phyloP scores from a whole-genome alignment of 148 eudicot genomes.

The Pouteria glomerata region DNA sequence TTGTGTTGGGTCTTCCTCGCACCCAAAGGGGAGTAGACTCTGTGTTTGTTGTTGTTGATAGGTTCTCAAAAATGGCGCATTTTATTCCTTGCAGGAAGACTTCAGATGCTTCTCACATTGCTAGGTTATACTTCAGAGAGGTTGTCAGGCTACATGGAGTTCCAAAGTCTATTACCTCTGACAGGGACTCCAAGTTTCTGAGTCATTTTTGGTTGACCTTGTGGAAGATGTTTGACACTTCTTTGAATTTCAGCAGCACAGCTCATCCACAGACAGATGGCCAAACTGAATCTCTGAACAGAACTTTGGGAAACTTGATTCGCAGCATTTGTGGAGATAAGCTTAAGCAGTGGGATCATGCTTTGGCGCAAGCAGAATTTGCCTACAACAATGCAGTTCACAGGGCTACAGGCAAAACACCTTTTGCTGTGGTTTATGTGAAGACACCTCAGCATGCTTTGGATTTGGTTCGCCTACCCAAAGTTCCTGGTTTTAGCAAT shows the following conservation, averaged over 20 bases:
- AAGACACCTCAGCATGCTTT: too few relatives aligned
- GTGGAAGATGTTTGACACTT: not conserved
- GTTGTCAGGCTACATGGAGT: not conserved
- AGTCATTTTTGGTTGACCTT: not conserved
- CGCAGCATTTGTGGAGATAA: not conserved
- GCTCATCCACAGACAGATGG: constrained; percentile 11
- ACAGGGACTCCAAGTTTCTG: not conserved
- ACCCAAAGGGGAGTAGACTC: not conserved
- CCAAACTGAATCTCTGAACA: not conserved
- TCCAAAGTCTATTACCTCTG: not conserved
- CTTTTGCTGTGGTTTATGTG: not conserved
- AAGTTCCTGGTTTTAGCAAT: too few relatives aligned
- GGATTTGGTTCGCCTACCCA: too few relatives aligned
- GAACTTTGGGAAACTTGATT: not conserved
- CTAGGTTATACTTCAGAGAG: not conserved
- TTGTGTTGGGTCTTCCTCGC: not conserved
- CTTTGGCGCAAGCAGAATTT: not conserved
- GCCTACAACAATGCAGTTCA: not conserved
- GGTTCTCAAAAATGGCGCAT: not conserved
- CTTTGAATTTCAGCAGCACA: not conserved
- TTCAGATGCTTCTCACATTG: not conserved
- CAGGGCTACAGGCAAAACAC: not conserved
- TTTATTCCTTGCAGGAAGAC: constrained; percentile 2
- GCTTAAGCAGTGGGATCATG: not conserved
- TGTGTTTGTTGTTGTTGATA: not conserved